Conservation (phyloP, 2,329 filamentous ascomycete genomes). For the Fusarium sterilihyphosum region DNA sequence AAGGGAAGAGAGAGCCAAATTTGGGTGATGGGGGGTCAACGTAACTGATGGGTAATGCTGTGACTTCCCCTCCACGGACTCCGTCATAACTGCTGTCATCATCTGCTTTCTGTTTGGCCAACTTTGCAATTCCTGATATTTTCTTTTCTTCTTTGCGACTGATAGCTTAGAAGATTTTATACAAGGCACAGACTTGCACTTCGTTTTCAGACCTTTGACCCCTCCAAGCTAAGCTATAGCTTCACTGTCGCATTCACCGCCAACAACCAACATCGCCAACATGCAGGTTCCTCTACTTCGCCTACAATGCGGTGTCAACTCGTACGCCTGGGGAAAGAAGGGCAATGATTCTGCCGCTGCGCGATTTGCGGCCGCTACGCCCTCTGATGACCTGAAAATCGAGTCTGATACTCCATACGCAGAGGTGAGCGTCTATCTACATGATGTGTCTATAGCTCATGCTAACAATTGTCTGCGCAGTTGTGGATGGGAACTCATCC, state of each 20-base stretch:
- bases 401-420: constrained; percentile 92
- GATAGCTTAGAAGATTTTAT: background rate
- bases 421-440: constrained; percentile 68
- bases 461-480: constrained; percentile 55
- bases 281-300: constrained; percentile 86
- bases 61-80: constrained; percentile 10
- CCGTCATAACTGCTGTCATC: constrained; percentile 22
- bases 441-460: no score
- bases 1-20: background rate
- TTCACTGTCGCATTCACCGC: constrained; percentile 12
- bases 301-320: constrained; percentile 92
- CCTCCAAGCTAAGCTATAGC: background rate
- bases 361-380: constrained; percentile 86
- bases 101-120: constrained; percentile 8
- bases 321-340: constrained; percentile 98
- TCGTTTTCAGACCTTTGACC: background rate
- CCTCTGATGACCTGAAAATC: constrained; percentile 77
- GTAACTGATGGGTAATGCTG: background rate
- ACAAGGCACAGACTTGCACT: background rate
- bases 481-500: constrained; percentile 99
- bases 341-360: constrained; percentile 89
- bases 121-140: background rate
- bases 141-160: background rate
- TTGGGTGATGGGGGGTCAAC: background rate
- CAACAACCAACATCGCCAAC: background rate